Conservation (phyloP, 2,329 filamentous ascomycete genomes). For the Mariannaea elegans region DNA sequence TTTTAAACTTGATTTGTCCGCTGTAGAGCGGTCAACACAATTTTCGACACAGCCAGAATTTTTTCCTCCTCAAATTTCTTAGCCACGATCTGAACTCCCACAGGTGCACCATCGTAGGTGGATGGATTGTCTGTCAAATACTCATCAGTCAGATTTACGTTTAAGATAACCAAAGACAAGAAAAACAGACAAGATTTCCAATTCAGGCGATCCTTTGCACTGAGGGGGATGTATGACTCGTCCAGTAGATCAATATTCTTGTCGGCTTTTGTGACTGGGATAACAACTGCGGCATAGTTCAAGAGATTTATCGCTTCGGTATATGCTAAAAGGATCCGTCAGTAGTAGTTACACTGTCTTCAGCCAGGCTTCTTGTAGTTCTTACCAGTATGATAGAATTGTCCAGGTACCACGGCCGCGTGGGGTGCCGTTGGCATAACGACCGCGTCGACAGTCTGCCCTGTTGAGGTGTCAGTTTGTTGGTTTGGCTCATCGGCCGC, state of each 20-base stretch:
- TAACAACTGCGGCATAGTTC: slow-evolving; percentile 62
- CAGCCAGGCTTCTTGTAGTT: background rate
- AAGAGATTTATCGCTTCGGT: slow-evolving; percentile 59
- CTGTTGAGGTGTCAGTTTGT: background rate
- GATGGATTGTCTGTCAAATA: slow-evolving; percentile 12
- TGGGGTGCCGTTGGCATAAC: slow-evolving; percentile 11
- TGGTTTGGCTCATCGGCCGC: background rate
- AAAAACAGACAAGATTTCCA: slow-evolving; percentile 56
- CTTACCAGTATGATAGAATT: slow-evolving; percentile 28
- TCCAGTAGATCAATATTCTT: slow-evolving; percentile 57
- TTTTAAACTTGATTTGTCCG: background rate
- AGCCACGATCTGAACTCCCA: slow-evolving; percentile 25
- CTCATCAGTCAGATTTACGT: background rate
- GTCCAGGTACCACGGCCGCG: slow-evolving; percentile 4
- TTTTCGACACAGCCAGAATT: slow-evolving; percentile 3
- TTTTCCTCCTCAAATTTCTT: slow-evolving; percentile 34
- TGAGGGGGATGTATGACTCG: slow-evolving; percentile 48
- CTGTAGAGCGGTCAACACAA: background rate
- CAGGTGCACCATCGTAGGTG: slow-evolving; percentile 21
- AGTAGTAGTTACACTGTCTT: accelerated
- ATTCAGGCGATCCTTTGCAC: slow-evolving; percentile 52
- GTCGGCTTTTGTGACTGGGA: slow-evolving; percentile 65
- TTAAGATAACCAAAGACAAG: no score
- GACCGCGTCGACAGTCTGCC: slow-evolving; percentile 4
- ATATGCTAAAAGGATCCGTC: slow-evolving; percentile 36